Evolutionary conservation across 495 filamentous ascomycete genomes (phyloP), one percentile per base, ranked within the genome.

Genomic region (Neurospora tetrasperma): DNA sequence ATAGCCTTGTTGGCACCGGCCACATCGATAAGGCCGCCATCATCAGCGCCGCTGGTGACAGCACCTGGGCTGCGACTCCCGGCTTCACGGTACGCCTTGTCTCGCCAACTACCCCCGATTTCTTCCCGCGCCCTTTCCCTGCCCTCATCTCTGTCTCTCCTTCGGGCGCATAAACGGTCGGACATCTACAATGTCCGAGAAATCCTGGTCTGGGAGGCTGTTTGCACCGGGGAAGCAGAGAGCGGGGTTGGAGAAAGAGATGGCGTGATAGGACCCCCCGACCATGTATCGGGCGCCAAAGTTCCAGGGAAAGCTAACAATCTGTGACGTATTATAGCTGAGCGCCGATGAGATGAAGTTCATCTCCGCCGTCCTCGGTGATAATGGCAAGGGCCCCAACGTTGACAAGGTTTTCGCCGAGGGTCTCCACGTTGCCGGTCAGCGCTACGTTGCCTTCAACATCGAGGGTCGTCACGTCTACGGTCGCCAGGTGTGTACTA

Each of bases 11-110:
- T 79, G 93, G 88, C 84, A 90, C 87, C 76, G 90, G 90, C 77
- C 91, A 96, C 82, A 84, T 97, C 82, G 92, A 96, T 86, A 90
- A 92, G 84, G 96, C 89, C 77, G 92, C 92, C 79, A 96, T 98
- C 82, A 89, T 95, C 84, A 93, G 90, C 83, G 84, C 82, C 73
- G 90, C 91, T 74, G 93, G 94, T 79, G 91, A 93, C 79, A 93
- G 90, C 80, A 86, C 90, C 75, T 97, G 94, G 93, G 94, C 94
- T 72, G 79, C 84, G n/a, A 88, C 89, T 27, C 20, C 86, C 23
- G 88, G 85, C 74, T 96, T 96, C 85, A 82, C 81, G 75, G 94
- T 97, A 90, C 79, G 90, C 79, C 54, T 9, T 62, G 27, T 23
- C 20, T 5, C 27, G 68, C 8, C 73, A 71, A 66, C 41, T 38